Conservation (phyloP, 371 early-diverging fungal genomes). For the Chytridiales sp. region DNA sequence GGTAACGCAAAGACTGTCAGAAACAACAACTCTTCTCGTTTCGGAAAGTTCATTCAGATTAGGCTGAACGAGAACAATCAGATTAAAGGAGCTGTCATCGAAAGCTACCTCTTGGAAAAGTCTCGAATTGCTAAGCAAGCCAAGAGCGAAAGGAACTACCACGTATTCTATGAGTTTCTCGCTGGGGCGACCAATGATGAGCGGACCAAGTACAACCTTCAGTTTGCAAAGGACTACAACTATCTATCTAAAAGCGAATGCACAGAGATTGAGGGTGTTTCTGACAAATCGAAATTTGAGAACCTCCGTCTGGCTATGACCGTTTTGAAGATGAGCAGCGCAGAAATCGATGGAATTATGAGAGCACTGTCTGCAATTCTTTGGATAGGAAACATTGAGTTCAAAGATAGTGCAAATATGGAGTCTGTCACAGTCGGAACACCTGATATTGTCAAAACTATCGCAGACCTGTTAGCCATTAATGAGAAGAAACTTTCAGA, state of each 20-base stretch:
- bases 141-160: slow-evolving; percentile 56
- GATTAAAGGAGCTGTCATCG: slow-evolving; percentile 53
- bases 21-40: slow-evolving; percentile 65
- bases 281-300: slow-evolving; percentile 41
- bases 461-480: slow-evolving; percentile 39
- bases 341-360: slow-evolving; percentile 40
- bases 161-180: slow-evolving; percentile 62
- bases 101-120: slow-evolving; percentile 64
- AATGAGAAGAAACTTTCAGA: slow-evolving; percentile 31
- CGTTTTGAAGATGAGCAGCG: slow-evolving; percentile 44
- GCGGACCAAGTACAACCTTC: slow-evolving; percentile 27
- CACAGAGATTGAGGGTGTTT: slow-evolving; percentile 42
- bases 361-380: slow-evolving; percentile 43
- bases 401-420: slow-evolving; percentile 29
- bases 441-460: slow-evolving; percentile 26
- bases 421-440: slow-evolving; percentile 36
- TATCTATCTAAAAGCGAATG: slow-evolving; percentile 47
- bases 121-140: slow-evolving; percentile 54
- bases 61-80: slow-evolving; percentile 45
- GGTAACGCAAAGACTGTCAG: slow-evolving; percentile 64
- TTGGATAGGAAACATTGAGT: slow-evolving; percentile 47
- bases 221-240: slow-evolving; percentile 11
- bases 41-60: slow-evolving; percentile 65
- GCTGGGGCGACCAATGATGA: slow-evolving; percentile 46
- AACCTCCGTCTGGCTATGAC: slow-evolving; percentile 48